phyloP scores from a whole-genome alignment of 441 rosid species.

The Biscutella laevigata region DNA sequence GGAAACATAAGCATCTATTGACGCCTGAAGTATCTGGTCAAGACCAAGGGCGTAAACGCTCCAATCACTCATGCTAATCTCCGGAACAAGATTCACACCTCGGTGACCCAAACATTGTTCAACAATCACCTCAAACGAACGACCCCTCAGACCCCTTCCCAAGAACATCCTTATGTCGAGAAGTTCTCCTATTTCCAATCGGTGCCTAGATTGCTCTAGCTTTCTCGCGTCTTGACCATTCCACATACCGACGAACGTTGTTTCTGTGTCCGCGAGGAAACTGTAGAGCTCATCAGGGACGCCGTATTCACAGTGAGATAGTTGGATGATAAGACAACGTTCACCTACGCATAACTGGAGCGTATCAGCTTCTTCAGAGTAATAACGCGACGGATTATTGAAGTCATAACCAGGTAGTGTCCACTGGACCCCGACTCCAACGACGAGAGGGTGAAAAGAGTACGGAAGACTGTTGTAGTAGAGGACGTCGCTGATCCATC shows the following conservation, averaged over 20 bases:
- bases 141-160: not conserved
- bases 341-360: not conserved
- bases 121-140: not conserved
- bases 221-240: not conserved
- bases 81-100: not conserved
- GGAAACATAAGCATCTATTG: not conserved
- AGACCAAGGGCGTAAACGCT: not conserved
- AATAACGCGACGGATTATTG: not conserved
- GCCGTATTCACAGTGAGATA: not conserved
- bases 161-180: not conserved
- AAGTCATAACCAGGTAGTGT: not conserved
- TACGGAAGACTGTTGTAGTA: not conserved
- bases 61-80: not conserved
- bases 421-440: not conserved
- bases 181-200: not conserved
- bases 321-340: not conserved
- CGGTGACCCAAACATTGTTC: not conserved
- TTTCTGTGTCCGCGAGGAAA: not conserved
- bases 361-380: too few species aligned
- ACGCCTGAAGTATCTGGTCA: not conserved
- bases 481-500: not conserved
- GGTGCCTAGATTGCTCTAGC: not conserved
- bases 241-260: not conserved
- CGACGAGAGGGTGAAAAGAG: not conserved
- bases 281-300: not conserved